Evolutionary conservation across 106 monocot genomes (phyloP).

Genomic region (Dioscorea zingiberensis): DNA sequence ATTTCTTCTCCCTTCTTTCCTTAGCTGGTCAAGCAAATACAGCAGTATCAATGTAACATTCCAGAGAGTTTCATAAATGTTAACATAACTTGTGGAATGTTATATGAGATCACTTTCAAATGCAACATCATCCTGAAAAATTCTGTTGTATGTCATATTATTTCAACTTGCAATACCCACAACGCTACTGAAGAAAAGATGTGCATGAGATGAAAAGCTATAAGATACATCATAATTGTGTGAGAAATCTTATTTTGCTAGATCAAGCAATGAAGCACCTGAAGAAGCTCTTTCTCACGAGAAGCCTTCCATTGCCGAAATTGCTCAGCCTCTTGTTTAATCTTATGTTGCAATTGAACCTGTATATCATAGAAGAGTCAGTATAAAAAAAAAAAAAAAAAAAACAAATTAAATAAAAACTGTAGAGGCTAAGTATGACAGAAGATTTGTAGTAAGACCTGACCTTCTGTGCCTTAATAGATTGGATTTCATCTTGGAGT

Average conservation of each 20-base stretch:
- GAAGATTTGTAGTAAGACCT: no score
- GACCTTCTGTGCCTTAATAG: slow-evolving; percentile 94
- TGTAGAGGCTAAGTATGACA: not conserved
- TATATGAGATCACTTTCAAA: no score
- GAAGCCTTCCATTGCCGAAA: slow-evolving; percentile 97
- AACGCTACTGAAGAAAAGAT: no score
- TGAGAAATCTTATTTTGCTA: no score
- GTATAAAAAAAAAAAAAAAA: not conserved
- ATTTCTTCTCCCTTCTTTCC: slow-evolving; percentile 89
- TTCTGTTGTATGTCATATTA: no score
- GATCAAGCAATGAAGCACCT: slow-evolving; percentile 53
- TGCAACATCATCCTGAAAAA: no score
- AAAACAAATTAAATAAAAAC: not conserved
- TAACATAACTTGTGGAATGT: no score
- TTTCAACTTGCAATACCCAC: no score
- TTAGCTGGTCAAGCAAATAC: slow-evolving; percentile 44
- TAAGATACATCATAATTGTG: no score
- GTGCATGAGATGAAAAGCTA: no score
- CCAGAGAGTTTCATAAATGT: no score
- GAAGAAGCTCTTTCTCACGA: slow-evolving; percentile 92
- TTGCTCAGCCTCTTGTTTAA: slow-evolving; percentile 94
- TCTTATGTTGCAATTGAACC: slow-evolving; percentile 97
- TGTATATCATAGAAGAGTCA: slow-evolving; percentile 11
- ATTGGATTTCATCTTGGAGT: slow-evolving; percentile 95
- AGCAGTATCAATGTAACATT: not conserved